These are phyloP conservation scores for Lagenidium giganteum DNA, from an alignment of 352 stramenopile species.

Conservation along the genomic window DNA sequence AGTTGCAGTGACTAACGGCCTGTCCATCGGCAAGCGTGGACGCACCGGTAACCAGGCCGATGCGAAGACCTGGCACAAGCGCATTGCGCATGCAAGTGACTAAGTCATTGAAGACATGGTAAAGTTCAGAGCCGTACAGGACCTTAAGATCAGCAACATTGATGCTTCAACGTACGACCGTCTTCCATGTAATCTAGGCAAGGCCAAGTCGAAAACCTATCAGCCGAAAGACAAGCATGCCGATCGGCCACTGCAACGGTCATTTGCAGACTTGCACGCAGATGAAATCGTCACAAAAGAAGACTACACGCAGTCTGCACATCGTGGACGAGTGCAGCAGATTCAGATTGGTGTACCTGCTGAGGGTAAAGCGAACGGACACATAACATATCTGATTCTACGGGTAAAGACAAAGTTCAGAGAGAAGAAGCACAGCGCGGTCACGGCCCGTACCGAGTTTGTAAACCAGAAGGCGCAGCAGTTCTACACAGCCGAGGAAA, in stretches of 20 bases:
- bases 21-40: neutral
- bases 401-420: neutral
- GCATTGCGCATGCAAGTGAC: neutral
- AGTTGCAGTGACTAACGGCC: too few relatives aligned
- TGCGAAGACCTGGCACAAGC: constrained; percentile 3
- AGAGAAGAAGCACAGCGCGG: neutral
- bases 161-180: constrained; percentile 3
- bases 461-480: neutral
- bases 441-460: constrained; percentile 8
- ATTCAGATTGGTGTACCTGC: constrained; percentile 16
- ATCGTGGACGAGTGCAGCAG: too few relatives aligned
- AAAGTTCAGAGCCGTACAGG: neutral
- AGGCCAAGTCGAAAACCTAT: neutral
- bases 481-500: constrained; percentile 3
- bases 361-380: neutral
- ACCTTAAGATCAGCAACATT: constrained; percentile 3
- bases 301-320: too few relatives aligned
- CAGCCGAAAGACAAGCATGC: neutral
- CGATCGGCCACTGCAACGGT: neutral
- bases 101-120: neutral
- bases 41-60: neutral
- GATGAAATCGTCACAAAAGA: constrained; percentile 2
- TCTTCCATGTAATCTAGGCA: constrained; percentile 3
- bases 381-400: neutral
- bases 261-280: neutral